Percentiles rank a stretch among this genome's conserved stretches.
Evolutionary conservation across 768 basidiomycete genomes (phyloP).

Genomic region (Tephrocybe sp.): DNA sequence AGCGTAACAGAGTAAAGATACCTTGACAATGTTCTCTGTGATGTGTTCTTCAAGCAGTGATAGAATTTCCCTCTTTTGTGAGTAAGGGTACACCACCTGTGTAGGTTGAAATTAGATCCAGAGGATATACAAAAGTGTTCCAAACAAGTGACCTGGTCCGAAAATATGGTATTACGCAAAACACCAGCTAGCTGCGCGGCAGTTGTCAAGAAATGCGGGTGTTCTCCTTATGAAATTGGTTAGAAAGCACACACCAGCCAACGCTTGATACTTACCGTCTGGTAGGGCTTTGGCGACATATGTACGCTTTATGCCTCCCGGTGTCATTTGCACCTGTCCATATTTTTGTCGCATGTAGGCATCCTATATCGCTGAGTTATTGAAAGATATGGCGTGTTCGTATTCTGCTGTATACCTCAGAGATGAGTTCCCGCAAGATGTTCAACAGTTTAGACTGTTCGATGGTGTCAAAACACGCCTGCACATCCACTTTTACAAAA

Average conservation of each 20-base stretch:
- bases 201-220: slow-evolving; percentile 67
- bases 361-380: slow-evolving; percentile 47
- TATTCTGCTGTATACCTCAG: slow-evolving; percentile 46
- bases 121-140: background rate
- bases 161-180: slow-evolving; percentile 76
- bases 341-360: slow-evolving; percentile 69
- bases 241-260: background rate
- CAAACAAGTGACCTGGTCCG: slow-evolving; percentile 63
- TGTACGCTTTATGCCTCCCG: slow-evolving; percentile 54
- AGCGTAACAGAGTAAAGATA: slow-evolving; percentile 22
- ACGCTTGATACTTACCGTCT: slow-evolving; percentile 43
- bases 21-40: slow-evolving; percentile 90
- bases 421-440: slow-evolving; percentile 71
- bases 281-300: slow-evolving; percentile 64
- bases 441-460: slow-evolving; percentile 81
- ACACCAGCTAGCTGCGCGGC: slow-evolving; percentile 65
- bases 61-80: slow-evolving; percentile 59
- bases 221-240: slow-evolving; percentile 52
- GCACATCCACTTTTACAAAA: slow-evolving; percentile 96
- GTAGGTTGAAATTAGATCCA: background rate
- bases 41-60: slow-evolving; percentile 86
- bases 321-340: slow-evolving; percentile 56
- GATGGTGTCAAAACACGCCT: slow-evolving; percentile 95
- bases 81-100: slow-evolving; percentile 46
- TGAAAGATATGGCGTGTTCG: background rate